A percentile compares a stretch with the other conserved stretches of the same genome.
Conservation (phyloP, 2,329 filamentous ascomycete genomes). For the Aspergillus sclerotialis region DNA sequence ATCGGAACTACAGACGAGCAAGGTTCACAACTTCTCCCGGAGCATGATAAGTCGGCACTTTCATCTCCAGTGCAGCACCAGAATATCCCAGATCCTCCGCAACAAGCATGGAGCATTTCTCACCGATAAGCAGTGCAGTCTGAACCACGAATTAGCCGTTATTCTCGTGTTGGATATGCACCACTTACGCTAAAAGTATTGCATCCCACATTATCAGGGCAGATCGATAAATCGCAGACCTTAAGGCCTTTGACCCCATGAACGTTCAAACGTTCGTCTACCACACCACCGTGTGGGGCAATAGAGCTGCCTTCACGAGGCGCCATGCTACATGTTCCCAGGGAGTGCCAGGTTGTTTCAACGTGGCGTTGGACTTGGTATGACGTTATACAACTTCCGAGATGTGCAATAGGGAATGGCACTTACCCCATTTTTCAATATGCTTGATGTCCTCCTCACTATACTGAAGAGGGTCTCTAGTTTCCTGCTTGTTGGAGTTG, state of each 20-base stretch:
- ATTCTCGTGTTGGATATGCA: no score
- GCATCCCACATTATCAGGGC: conserved; percentile 70
- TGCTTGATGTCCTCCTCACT: conserved; percentile 47
- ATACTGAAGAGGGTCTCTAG: conserved; percentile 62
- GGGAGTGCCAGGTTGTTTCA: conserved; percentile 67
- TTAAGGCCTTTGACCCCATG: conserved; percentile 71
- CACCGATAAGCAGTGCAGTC: conserved; percentile 67
- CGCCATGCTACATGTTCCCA: conserved; percentile 69
- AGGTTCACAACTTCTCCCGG: conserved; percentile 32
- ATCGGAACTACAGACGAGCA: conserved; percentile 21
- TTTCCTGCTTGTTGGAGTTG: conserved; percentile 57
- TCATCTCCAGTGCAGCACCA: conserved; percentile 69
- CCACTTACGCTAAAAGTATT: conserved; percentile 51
- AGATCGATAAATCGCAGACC: conserved; percentile 69
- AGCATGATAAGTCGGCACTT: conserved; percentile 58
- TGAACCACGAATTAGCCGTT: no score
- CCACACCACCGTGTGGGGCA: conserved; percentile 65
- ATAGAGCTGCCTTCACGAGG: conserved; percentile 70
- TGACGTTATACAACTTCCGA: background rate
- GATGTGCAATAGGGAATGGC: conserved; percentile 2
- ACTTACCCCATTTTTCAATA: conserved; percentile 55
- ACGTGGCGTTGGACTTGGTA: conserved; percentile 59
- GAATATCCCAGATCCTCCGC: conserved; percentile 70
- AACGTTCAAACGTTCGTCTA: conserved; percentile 71
- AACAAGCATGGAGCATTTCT: conserved; percentile 64